A percentile compares a stretch with the other conserved stretches of the same genome.
These are phyloP conservation scores for Ophiognomonia clavigignenti-juglandacearum DNA, from an alignment of 2,329 filamentous ascomycete genomes.

Conservation along the genomic window DNA sequence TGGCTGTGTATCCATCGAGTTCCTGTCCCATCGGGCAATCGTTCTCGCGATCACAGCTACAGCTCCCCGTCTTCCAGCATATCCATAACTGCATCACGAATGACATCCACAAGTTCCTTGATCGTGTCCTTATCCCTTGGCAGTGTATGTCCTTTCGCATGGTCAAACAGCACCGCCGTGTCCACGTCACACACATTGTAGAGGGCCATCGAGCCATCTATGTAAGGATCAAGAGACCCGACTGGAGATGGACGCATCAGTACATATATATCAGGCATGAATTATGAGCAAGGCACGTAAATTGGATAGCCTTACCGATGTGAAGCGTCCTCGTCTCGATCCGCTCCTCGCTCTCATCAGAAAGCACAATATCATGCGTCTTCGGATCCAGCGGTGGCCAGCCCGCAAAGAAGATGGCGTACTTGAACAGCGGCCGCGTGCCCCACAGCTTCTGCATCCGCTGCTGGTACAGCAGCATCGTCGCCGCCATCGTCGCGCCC, in stretches of 20 bases:
- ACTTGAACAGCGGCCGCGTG: constrained; percentile 35
- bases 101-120: constrained; percentile 40
- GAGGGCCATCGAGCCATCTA: constrained; percentile 55
- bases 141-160: constrained; percentile 60
- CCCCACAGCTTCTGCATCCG: constrained; percentile 25
- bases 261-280: neutral
- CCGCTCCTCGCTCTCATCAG: constrained; percentile 42
- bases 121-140: constrained; percentile 48
- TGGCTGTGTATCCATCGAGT: too few species aligned
- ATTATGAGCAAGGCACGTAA: neutral
- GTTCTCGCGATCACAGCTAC: neutral
- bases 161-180: constrained; percentile 56
- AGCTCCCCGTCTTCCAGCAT: constrained; percentile 10
- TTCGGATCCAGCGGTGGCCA: constrained; percentile 47
- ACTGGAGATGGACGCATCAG: too few species aligned
- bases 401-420: constrained; percentile 47
- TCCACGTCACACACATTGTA: constrained; percentile 59
- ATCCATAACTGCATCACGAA: constrained; percentile 27
- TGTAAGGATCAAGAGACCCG: constrained; percentile 54
- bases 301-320: constrained; percentile 33
- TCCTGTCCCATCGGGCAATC: too few species aligned
- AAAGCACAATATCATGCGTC: constrained; percentile 38
- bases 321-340: constrained; percentile 50
- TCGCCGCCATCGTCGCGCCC: constrained; percentile 51
- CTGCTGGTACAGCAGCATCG: constrained; percentile 46